Evolutionary conservation across 441 rosid species (phyloP), one percentile per base, ranked within the genome.

Genomic region (Erysimum cheiri): DNA sequence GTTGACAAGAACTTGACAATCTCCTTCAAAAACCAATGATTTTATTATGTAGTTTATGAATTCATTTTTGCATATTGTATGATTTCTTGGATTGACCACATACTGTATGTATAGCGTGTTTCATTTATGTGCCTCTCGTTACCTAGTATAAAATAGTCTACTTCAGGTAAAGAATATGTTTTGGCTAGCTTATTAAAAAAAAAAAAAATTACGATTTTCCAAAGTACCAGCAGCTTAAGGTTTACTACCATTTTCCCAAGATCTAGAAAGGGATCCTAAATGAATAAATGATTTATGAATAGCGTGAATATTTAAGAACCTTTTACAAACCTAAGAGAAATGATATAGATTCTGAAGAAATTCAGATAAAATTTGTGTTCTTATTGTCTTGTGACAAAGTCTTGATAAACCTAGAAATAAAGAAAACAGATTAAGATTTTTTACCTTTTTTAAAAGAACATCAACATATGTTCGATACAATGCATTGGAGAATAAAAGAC

Each of bases 81-180:
- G 44, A 29, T 74, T 67, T 62, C 44, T 74, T 74, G 64, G 59
- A 70, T 77, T 79, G 73, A 79, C 76, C 11, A 60, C 35, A 49
- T 28, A 5, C 32, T 41, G 67, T 49, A 59, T 48, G n/a, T n/a
- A n/a, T n/a, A n/a, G n/a, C n/a, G n/a, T n/a, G n/a, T n/a, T n/a
- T 48, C 50, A 19, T 59, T 17, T 59, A 9, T 37, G 40, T 28
- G 56, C 67, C 59, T 28, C 67, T 37, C 49, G 5, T 47, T 47
- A 59, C n/a, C 17, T 33, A 26, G 14, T 11, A 33, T 12, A 53
- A 53, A 24, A 46, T 60, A 47, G 22, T 35, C 8, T 35, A 26
- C 11, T 31, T 69, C 4, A 11, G 31, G 14, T 26, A 8, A 40
- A 17, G 1, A 35, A 35, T 8, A 9, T 19, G 14, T 56, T 33